phyloP scores from a whole-genome alignment of 176 grass and related monocot species.

The Cenchrus purpureus region DNA sequence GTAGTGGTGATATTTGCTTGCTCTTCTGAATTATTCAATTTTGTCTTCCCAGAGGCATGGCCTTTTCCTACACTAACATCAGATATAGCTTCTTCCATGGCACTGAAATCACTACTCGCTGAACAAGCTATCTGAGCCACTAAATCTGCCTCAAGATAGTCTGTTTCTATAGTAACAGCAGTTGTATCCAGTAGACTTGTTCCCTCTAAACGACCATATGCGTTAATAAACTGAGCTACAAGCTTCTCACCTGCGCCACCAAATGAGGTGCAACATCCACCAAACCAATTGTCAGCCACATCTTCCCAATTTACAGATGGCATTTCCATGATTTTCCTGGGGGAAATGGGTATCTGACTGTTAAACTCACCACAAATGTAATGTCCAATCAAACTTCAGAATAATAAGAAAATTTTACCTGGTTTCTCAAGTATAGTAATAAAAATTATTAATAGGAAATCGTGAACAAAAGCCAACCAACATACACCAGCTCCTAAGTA shows the following conservation, averaged over 20 bases:
- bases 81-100: slow-evolving; percentile 31
- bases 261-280: slow-evolving; percentile 94
- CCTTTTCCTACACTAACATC: slow-evolving; percentile 22
- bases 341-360: neutral
- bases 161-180: slow-evolving; percentile 64
- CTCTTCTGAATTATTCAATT: slow-evolving; percentile 32
- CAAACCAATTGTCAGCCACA: slow-evolving; percentile 96
- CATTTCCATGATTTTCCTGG: slow-evolving; percentile 87
- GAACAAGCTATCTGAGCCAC: slow-evolving; percentile 27
- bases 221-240: slow-evolving; percentile 64
- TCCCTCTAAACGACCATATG: slow-evolving; percentile 54
- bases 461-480: neutral
- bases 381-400: neutral
- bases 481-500: slow-evolving; percentile 3
- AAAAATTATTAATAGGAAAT: neutral
- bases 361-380: slow-evolving; percentile 6
- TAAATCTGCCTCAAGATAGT: slow-evolving; percentile 60
- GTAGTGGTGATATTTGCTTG: slow-evolving; percentile 2
- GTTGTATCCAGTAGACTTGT: slow-evolving; percentile 66
- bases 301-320: slow-evolving; percentile 85
- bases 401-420: neutral
- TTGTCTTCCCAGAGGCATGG: slow-evolving; percentile 21
- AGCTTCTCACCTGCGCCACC: slow-evolving; percentile 76
- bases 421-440: slow-evolving; percentile 20
- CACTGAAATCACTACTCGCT: slow-evolving; percentile 7